Evolutionary conservation across 2,329 filamentous ascomycete genomes (phyloP).

Genomic region (Sporothrix pseudoabietina): DNA sequence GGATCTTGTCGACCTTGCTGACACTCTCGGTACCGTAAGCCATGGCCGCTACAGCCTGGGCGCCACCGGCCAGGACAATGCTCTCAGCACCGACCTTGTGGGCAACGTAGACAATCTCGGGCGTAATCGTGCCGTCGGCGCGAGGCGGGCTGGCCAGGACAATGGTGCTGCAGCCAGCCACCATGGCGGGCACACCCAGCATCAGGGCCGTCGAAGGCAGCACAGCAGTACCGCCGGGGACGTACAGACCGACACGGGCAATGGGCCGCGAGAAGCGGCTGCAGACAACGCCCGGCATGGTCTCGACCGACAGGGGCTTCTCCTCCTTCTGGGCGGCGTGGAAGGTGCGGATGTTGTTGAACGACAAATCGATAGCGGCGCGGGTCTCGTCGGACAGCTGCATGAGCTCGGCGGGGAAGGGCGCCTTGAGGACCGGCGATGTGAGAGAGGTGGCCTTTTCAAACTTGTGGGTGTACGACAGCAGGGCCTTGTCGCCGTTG

Average conservation of each 20-base stretch:
- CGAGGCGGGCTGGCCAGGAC: constrained; percentile 90
- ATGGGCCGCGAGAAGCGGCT: constrained; percentile 91
- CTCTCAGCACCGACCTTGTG: constrained; percentile 96
- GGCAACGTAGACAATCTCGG: constrained; percentile 95
- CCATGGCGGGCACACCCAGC: constrained; percentile 96
- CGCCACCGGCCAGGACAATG: constrained; percentile 93
- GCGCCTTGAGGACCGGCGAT: constrained; percentile 85
- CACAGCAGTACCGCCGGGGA: constrained; percentile 96
- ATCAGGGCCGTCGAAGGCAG: constrained; percentile 95
- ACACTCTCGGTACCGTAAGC: constrained; percentile 95
- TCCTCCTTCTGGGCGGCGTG: constrained; percentile 88
- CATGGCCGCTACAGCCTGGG: constrained; percentile 93
- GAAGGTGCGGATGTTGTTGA: constrained; percentile 92
- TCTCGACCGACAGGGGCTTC: constrained; percentile 82
- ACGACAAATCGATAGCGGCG: constrained; percentile 89
- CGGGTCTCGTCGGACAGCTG: constrained; percentile 79
- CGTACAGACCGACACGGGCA: constrained; percentile 93
- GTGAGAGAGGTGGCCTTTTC: constrained; percentile 91
- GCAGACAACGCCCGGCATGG: constrained; percentile 96
- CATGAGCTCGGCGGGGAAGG: constrained; percentile 86
- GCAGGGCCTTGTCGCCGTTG: constrained; percentile 81
- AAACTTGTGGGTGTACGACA: constrained; percentile 96
- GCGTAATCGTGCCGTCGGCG: constrained; percentile 84
- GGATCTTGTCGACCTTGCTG: constrained; percentile 97
- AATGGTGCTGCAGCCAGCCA: constrained; percentile 93